phyloP scores from a whole-genome alignment of 331 rosid genomes.

The Malus hybrid region DNA sequence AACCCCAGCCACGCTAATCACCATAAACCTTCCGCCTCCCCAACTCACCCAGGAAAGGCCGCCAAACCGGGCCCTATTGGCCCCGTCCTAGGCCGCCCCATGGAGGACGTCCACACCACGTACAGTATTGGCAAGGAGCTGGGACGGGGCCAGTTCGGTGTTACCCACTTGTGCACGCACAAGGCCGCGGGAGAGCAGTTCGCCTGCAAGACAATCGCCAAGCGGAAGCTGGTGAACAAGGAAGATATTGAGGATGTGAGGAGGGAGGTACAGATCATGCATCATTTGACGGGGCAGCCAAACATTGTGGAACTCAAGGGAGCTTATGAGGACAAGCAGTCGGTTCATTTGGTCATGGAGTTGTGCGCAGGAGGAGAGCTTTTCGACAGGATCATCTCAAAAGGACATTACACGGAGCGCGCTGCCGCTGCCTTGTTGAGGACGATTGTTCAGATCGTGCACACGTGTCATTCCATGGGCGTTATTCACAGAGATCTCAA shows the following conservation, averaged over 20 bases:
- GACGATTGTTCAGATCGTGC: slow-evolving; percentile 86
- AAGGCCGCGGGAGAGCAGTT: slow-evolving; percentile 64
- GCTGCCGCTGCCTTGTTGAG: slow-evolving; percentile 77
- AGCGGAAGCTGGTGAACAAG: slow-evolving; percentile 71
- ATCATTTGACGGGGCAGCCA: slow-evolving; percentile 72
- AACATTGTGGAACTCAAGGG: slow-evolving; percentile 88
- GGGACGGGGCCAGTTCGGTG: slow-evolving; percentile 92
- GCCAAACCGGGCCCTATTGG: slow-evolving; percentile 37
- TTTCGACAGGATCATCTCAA: slow-evolving; percentile 83
- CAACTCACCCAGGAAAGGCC: slow-evolving; percentile 13
- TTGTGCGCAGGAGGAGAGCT: slow-evolving; percentile 92
- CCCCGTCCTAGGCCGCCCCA: slow-evolving; percentile 68
- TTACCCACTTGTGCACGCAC: slow-evolving; percentile 70
- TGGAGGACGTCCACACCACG: slow-evolving; percentile 59
- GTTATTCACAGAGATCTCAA: slow-evolving; percentile 95
- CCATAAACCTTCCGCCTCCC: slow-evolving; percentile 15
- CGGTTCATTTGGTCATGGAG: slow-evolving; percentile 92
- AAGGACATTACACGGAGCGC: slow-evolving; percentile 91
- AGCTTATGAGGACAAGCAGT: slow-evolving; percentile 83
- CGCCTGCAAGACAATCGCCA: slow-evolving; percentile 96
- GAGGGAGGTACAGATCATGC: slow-evolving; percentile 96
- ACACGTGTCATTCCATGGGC: slow-evolving; percentile 92
- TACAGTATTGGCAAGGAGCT: slow-evolving; percentile 79
- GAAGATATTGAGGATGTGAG: slow-evolving; percentile 85
- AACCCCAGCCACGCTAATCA: not conserved